Evolutionary conservation across 2,329 filamentous ascomycete species (phyloP).

Genomic region (Aspergillus versicolor): DNA sequence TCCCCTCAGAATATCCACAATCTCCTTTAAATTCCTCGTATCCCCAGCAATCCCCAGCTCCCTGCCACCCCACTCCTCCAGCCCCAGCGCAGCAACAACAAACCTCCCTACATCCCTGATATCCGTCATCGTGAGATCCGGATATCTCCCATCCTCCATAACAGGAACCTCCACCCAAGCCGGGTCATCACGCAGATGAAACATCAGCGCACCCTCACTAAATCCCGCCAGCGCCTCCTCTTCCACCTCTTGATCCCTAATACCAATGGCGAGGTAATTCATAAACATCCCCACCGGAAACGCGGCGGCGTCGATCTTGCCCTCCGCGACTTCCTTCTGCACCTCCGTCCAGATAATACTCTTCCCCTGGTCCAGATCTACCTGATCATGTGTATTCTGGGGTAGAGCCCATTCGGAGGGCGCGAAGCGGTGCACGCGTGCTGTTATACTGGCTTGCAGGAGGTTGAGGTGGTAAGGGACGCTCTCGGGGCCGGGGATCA

Average conservation of each 20-base stretch:
- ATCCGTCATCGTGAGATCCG: slow-evolving; percentile 31
- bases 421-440: slow-evolving; percentile 48
- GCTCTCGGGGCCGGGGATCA: slow-evolving; percentile 20
- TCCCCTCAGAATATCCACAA: slow-evolving; percentile 24
- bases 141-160: slow-evolving; percentile 20
- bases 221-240: slow-evolving; percentile 6
- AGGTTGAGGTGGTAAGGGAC: slow-evolving; percentile 41
- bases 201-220: slow-evolving; percentile 6
- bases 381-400: slow-evolving; percentile 13
- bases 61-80: slow-evolving; percentile 26
- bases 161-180: slow-evolving; percentile 29
- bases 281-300: slow-evolving; percentile 37
- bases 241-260: not conserved
- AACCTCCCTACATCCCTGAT: slow-evolving; percentile 32
- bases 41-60: slow-evolving; percentile 35
- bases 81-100: slow-evolving; percentile 30
- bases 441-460: slow-evolving; percentile 42
- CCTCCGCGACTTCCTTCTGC: slow-evolving; percentile 12
- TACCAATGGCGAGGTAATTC: slow-evolving; percentile 35
- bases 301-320: slow-evolving; percentile 28
- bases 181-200: slow-evolving; percentile 20
- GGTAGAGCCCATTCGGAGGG: slow-evolving; percentile 43
- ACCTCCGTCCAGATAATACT: slow-evolving; percentile 28
- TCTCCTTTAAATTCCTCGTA: slow-evolving; percentile 25
- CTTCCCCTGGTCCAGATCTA: slow-evolving; percentile 25